Percentiles rank a stretch among this genome's conserved stretches.
Conservation (phyloP, 2,329 filamentous ascomycete species). For the Ceratocystis eucalypticola region DNA sequence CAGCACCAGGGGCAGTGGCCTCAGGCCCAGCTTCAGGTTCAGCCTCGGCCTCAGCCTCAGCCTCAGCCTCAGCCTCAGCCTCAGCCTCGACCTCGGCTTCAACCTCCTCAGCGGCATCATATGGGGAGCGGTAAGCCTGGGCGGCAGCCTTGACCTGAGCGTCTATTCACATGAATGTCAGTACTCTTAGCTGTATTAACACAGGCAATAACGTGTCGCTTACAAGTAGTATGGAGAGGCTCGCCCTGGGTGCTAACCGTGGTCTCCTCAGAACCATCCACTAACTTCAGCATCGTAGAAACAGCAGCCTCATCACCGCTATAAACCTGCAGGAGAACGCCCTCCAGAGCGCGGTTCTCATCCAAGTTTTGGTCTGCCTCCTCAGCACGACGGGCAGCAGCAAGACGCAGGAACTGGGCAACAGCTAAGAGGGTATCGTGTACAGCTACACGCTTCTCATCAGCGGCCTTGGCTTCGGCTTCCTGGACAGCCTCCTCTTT, state of each 20-base stretch:
- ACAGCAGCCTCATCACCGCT: slow-evolving; percentile 64
- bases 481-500: slow-evolving; percentile 40
- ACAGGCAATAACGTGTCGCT: slow-evolving; percentile 25
- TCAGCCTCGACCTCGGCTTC: slow-evolving; percentile 11
- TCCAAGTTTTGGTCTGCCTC: slow-evolving; percentile 51
- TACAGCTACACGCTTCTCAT: slow-evolving; percentile 29
- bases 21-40: slow-evolving; percentile 18
- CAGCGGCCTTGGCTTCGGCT: slow-evolving; percentile 36
- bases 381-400: slow-evolving; percentile 60
- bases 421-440: slow-evolving; percentile 54
- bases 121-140: slow-evolving; percentile 38
- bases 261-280: slow-evolving; percentile 55
- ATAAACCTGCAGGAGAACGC: slow-evolving; percentile 65
- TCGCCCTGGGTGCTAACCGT: slow-evolving; percentile 53
- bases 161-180: slow-evolving; percentile 24
- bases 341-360: slow-evolving; percentile 70
- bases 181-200: background rate
- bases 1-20: background rate
- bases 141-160: slow-evolving; percentile 32
- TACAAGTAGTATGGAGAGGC: slow-evolving; percentile 57
- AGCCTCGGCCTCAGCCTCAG: slow-evolving; percentile 20
- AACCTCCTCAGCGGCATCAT: slow-evolving; percentile 24
- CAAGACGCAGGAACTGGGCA: slow-evolving; percentile 68
- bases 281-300: slow-evolving; percentile 60
- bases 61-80: slow-evolving; percentile 21